phyloP scores from a whole-genome alignment of 2,329 filamentous ascomycete genomes.

The Penicillium sp. region DNA sequence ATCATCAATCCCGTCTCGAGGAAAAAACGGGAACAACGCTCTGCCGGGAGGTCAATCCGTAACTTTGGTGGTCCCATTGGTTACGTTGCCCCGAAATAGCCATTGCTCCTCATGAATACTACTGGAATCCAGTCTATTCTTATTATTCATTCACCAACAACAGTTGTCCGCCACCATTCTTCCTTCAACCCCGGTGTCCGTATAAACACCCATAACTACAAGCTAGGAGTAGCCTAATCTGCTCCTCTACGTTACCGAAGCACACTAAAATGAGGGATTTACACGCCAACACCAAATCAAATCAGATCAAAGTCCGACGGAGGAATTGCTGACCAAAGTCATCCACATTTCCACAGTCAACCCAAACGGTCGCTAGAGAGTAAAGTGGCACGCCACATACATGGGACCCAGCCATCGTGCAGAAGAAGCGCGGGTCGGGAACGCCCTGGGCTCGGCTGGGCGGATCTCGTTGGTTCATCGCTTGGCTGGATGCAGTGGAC shows the following conservation, averaged over 20 bases:
- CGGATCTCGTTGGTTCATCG: constrained; percentile 6
- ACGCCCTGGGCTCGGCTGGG: neutral
- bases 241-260: neutral
- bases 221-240: too few relatives aligned
- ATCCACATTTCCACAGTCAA: too few relatives aligned
- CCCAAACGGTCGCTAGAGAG: constrained; percentile 1
- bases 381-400: constrained; percentile 12
- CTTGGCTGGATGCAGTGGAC: neutral
- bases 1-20: neutral
- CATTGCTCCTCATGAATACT: neutral
- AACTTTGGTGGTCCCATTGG: neutral
- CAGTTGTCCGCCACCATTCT: neutral
- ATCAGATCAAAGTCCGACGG: neutral
- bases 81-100: neutral
- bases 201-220: neutral
- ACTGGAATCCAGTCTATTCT: neutral
- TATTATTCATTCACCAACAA: neutral
- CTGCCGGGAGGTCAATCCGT: neutral
- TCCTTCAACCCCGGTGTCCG: neutral
- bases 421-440: constrained; percentile 7
- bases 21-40: neutral
- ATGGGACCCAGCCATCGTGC: constrained; percentile 8
- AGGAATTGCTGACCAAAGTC: constrained; percentile 6
- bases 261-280: constrained; percentile 7
- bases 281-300: constrained; percentile 1